Percentiles rank a stretch among this genome's conserved stretches.
Evolutionary conservation across 257 asterid genomes (phyloP).

Genomic region (Echium plantagineum): DNA sequence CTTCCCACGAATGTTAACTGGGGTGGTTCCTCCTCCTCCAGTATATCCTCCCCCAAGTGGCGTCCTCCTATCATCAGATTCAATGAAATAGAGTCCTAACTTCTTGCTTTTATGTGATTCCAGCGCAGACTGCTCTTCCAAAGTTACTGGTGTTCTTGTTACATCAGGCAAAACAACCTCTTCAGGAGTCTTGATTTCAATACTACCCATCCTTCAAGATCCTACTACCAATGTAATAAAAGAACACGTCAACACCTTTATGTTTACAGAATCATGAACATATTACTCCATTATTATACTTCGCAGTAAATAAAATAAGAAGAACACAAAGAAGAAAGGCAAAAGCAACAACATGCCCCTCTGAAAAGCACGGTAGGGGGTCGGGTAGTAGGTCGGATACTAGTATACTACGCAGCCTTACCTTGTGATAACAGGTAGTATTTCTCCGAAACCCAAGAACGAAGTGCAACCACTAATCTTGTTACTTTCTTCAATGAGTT

Average conservation of each 20-base stretch:
- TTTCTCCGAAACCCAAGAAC: too few relatives aligned
- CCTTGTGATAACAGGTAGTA: too few relatives aligned
- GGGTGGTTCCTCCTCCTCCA: conserved; percentile 59
- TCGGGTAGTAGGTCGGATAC: too few relatives aligned
- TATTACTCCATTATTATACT: too few relatives aligned
- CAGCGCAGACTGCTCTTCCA: conserved; percentile 11
- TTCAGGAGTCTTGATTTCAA: conserved; percentile 65
- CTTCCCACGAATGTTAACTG: conserved; percentile 82
- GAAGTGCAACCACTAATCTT: too few relatives aligned
- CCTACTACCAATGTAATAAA: background rate
- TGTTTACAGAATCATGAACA: too few relatives aligned
- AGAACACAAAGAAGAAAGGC: background rate
- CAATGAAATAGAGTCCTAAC: conserved; percentile 59
- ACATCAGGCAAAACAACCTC: conserved; percentile 2
- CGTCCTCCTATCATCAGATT: conserved; percentile 75
- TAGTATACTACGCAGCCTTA: too few relatives aligned
- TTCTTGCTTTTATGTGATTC: conserved; percentile 31
- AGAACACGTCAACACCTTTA: too few relatives aligned
- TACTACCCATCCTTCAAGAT: conserved; percentile 22
- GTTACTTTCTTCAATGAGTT: background rate
- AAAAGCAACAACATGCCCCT: too few relatives aligned
- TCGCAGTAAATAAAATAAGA: too few relatives aligned
- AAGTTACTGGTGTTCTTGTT: conserved; percentile 11
- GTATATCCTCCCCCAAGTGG: conserved; percentile 76
- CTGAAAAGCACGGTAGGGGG: too few relatives aligned